phyloP scores from a whole-genome alignment of 352 stramenopile species.

The Phytophthora hibernalis region DNA sequence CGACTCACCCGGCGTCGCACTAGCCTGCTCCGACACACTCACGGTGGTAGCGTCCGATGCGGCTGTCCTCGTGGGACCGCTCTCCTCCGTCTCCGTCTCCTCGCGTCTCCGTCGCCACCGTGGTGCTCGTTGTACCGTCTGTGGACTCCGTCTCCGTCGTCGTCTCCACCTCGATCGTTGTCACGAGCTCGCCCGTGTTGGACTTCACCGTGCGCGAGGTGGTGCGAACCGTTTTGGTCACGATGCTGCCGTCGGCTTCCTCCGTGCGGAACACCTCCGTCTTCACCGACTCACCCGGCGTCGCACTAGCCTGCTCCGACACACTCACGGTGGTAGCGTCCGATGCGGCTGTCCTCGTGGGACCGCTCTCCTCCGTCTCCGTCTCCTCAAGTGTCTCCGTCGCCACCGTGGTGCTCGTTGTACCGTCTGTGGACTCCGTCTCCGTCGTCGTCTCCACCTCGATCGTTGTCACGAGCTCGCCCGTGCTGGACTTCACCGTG shows the following conservation, averaged over 20 bases:
- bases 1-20: background rate
- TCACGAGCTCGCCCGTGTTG: background rate
- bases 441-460: no score
- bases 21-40: slow-evolving; percentile 7
- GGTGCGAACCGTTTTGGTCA: slow-evolving; percentile 11
- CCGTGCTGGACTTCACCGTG: no score
- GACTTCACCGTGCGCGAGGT: slow-evolving; percentile 1
- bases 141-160: background rate
- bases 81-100: background rate
- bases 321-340: background rate
- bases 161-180: background rate
- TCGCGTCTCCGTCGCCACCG: background rate
- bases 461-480: no score
- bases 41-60: background rate
- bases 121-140: background rate
- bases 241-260: slow-evolving; percentile 4
- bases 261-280: slow-evolving; percentile 5
- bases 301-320: background rate
- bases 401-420: no score
- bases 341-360: no score
- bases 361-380: no score
- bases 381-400: no score
- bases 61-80: background rate
- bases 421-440: no score
- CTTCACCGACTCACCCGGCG: slow-evolving; percentile 6